Evolutionary conservation across 2,329 filamentous ascomycete genomes (phyloP).

Genomic region (Podosphaera xanthii): DNA sequence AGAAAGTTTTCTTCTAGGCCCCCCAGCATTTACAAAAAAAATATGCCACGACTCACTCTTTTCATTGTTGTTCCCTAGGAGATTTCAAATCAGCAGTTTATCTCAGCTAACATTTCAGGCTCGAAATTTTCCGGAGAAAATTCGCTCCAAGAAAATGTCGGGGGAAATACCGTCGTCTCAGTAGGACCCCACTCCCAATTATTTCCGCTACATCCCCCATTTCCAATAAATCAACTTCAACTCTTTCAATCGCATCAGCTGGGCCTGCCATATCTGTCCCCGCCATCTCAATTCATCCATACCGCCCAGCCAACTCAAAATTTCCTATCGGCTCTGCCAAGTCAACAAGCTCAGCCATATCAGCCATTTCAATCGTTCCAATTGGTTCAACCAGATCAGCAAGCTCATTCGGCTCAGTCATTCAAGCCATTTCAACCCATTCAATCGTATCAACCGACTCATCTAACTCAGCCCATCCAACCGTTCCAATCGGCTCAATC

Average conservation of each 20-base stretch:
- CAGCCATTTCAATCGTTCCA: too few species aligned
- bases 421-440: too few species aligned
- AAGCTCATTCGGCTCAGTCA: too few species aligned
- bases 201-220: background rate
- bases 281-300: background rate
- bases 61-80: background rate
- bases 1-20: background rate
- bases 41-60: background rate
- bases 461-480: too few species aligned
- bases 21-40: too few species aligned
- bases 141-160: background rate
- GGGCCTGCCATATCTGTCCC: too few species aligned
- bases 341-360: too few species aligned
- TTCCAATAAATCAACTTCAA: background rate
- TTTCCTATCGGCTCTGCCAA: too few species aligned
- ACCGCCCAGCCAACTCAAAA: background rate
- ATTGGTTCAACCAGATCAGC: too few species aligned
- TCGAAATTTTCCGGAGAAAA: background rate
- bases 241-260: too few species aligned
- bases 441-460: too few species aligned
- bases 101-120: background rate
- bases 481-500: too few species aligned
- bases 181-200: background rate
- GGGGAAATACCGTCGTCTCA: background rate
- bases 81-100: background rate